Evolutionary conservation across 176 grass and related monocot genomes (phyloP), one percentile per base, ranked within the genome.

Genomic region (Raddia guianensis): DNA sequence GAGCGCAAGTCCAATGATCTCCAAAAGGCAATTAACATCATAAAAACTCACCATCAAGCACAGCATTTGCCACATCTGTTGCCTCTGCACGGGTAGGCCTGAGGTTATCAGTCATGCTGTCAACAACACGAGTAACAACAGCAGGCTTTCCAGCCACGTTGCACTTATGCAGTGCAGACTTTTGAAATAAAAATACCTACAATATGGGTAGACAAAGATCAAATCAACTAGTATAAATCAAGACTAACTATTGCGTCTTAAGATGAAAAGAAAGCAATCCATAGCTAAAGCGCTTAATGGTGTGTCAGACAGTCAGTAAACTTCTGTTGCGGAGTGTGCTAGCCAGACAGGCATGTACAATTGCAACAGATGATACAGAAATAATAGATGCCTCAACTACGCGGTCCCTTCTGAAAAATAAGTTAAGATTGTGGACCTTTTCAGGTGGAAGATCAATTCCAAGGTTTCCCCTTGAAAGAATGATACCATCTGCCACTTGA

Each of bases 381-480:
- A 70, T 45, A 84, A 20, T 0, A 37, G 6, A 37, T 9, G 18
- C 32, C 40, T 34, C 42, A 62, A 76, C 42, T 37, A 75, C 73
- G 32, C 35, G 69, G 11, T 15, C 16, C 7, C 46, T 52, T 15
- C 44, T 49, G 20, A 63, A 51, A 65, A 6, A 2, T 52, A 62
- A 78, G 68, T 73, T 57, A 4, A 90, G 51, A 62, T 59, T 16
- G 7, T 43, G 7, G 51, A 99, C 97, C 90, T 96, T 99, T 72
- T 99, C 97, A n/a, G 97, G 91, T 76, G 97, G 97, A 72, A 99
- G 93, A 86, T 99, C 97, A 84, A 99, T 87, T 84, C 97, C 97
- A 9, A 99, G 80, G 83, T 96, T 91, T 69, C 97, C 97, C 70
- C 97, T 94, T 67, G 97, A 99, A 50, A 99, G 89, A 83, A 99